Evolutionary conservation across 1,139 yeast genomes (phyloP).

Genomic region (Suhomyces bribrorum): DNA sequence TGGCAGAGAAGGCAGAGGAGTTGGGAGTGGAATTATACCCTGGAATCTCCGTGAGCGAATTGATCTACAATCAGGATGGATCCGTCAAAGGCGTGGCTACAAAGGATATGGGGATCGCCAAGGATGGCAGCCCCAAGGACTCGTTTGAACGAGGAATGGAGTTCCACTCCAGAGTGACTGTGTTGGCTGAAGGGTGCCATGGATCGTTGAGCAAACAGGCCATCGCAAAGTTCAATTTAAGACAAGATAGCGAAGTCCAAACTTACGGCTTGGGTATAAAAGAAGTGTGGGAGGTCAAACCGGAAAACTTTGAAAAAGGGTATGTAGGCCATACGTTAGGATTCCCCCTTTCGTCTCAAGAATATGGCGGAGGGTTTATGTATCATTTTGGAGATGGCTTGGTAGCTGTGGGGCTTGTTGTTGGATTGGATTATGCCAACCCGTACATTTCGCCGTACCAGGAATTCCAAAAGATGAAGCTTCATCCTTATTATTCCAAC

Average conservation of each 20-base stretch:
- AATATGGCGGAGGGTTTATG: constrained; percentile 96
- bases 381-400: constrained; percentile 94
- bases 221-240: constrained; percentile 64
- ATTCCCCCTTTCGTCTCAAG: constrained; percentile 70
- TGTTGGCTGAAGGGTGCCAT: constrained; percentile 95
- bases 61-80: constrained; percentile 60
- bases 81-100: constrained; percentile 89
- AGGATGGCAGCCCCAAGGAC: constrained; percentile 72
- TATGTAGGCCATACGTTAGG: constrained; percentile 88
- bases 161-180: constrained; percentile 83
- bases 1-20: constrained; percentile 88
- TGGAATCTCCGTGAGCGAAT: constrained; percentile 84
- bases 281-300: constrained; percentile 96
- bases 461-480: constrained; percentile 92
- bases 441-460: constrained; percentile 95
- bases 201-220: constrained; percentile 85
- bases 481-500: constrained; percentile 79
- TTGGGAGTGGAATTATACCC: constrained; percentile 93
- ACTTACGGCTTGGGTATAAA: constrained; percentile 94
- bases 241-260: constrained; percentile 71
- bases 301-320: constrained; percentile 79
- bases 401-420: constrained; percentile 86
- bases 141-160: constrained; percentile 95
- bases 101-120: constrained; percentile 82
- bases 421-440: constrained; percentile 89